Evolutionary conservation across 73 alveolate genomes (phyloP).

Genomic region (Blepharisma stoltei): DNA sequence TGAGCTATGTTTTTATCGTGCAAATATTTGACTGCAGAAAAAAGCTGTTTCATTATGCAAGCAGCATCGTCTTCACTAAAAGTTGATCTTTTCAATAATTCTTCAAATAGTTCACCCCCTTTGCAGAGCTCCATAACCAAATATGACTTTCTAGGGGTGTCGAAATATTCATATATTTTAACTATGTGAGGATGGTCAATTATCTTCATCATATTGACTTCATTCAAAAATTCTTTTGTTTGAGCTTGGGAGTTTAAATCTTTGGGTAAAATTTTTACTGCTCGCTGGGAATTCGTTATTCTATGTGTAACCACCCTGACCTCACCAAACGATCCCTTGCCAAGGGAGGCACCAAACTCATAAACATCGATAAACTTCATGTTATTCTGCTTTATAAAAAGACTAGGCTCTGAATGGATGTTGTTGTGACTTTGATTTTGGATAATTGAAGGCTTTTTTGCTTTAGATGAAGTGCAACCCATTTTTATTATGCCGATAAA

Average conservation of each 20-base stretch:
- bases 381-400: no score
- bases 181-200: constrained; percentile 31
- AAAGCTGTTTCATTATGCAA: constrained; percentile 25
- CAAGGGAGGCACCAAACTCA: neutral
- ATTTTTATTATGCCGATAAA: no score
- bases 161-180: constrained; percentile 9
- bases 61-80: no score
- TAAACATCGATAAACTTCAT: no score
- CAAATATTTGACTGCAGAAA: constrained; percentile 58
- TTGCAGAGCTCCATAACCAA: constrained; percentile 20
- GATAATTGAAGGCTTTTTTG: no score
- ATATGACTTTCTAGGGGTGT: neutral
- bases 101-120: constrained; percentile 30
- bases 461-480: no score
- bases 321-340: constrained; percentile 7
- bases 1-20: constrained; percentile 59
- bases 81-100: no score
- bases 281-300: neutral
- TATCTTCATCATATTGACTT: constrained; percentile 6
- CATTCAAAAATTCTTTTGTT: neutral
- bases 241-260: no score
- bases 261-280: constrained; percentile 20
- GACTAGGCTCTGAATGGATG: no score
- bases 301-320: neutral
- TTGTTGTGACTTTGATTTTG: no score